Evolutionary conservation across 805 yeast genomes (phyloP).

Genomic region (Groenewaldozyma tartarivorans): DNA sequence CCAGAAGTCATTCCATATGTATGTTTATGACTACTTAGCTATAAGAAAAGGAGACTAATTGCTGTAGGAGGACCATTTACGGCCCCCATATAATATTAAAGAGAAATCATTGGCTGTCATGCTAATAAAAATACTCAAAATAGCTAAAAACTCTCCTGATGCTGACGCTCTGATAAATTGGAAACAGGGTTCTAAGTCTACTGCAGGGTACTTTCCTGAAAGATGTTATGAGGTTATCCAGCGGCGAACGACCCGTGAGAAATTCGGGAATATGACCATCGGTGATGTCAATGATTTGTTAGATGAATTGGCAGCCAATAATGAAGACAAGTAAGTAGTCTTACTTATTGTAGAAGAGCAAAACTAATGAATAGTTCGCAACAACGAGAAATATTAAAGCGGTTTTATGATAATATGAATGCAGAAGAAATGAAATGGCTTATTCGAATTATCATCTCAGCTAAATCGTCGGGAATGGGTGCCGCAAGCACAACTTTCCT

Average conservation of each 20-base stretch:
- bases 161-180: slow-evolving; percentile 39
- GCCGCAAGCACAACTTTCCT: slow-evolving; percentile 53
- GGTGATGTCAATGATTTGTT: slow-evolving; percentile 41
- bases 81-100: slow-evolving; percentile 53
- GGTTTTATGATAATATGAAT: slow-evolving; percentile 45
- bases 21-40: too few relatives aligned
- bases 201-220: slow-evolving; percentile 39
- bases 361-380: too few relatives aligned
- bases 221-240: slow-evolving; percentile 42
- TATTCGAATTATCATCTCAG: slow-evolving; percentile 52
- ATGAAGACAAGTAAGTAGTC: slow-evolving; percentile 21
- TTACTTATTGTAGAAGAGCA: too few relatives aligned
- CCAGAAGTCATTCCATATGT: too few relatives aligned
- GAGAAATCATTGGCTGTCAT: slow-evolving; percentile 51
- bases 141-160: slow-evolving; percentile 55
- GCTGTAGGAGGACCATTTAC: too few relatives aligned
- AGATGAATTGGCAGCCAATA: slow-evolving; percentile 33
- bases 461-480: slow-evolving; percentile 40
- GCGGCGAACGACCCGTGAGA: slow-evolving; percentile 35
- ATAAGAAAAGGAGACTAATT: too few relatives aligned
- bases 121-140: slow-evolving; percentile 38
- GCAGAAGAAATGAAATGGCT: slow-evolving; percentile 60
- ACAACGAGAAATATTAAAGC: slow-evolving; percentile 37
- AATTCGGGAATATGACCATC: slow-evolving; percentile 33
- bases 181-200: slow-evolving; percentile 37